Evolutionary conservation across 345 rosid species (phyloP).

Genomic region (thale cress (Arabidopsis thaliana)): TAIR10.1 NC_003070.9:8019501-8020000

Average conservation of each 20-base stretch:
- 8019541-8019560: slow-evolving; percentile 66
- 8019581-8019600: slow-evolving; percentile 22
- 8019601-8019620: slow-evolving; percentile 21
- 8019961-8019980: slow-evolving; percentile 34
- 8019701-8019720: slow-evolving; percentile 83
- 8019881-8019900: slow-evolving; percentile 31
- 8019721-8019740: slow-evolving; percentile 53
- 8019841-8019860: slow-evolving; percentile 22
- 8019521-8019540: slow-evolving; percentile 70
- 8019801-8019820: background rate
- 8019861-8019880: slow-evolving; percentile 7
- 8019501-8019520: slow-evolving; percentile 76
- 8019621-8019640: background rate
- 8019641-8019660: slow-evolving; percentile 39
- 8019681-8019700: slow-evolving; percentile 81
- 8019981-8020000: slow-evolving; percentile 75
- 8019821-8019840: slow-evolving; percentile 9
- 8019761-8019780: slow-evolving; percentile 4
- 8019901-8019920: slow-evolving; percentile 27
- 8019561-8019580: slow-evolving; percentile 58
- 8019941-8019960: slow-evolving; percentile 17
- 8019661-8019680: slow-evolving; percentile 72
- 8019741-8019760: slow-evolving; percentile 11
- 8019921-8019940: slow-evolving; percentile 9
- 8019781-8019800: background rate